Evolutionary conservation across 129 eudicot genomes (phyloP).

Genomic region (Chrysanthemum lavandulifolium): DNA sequence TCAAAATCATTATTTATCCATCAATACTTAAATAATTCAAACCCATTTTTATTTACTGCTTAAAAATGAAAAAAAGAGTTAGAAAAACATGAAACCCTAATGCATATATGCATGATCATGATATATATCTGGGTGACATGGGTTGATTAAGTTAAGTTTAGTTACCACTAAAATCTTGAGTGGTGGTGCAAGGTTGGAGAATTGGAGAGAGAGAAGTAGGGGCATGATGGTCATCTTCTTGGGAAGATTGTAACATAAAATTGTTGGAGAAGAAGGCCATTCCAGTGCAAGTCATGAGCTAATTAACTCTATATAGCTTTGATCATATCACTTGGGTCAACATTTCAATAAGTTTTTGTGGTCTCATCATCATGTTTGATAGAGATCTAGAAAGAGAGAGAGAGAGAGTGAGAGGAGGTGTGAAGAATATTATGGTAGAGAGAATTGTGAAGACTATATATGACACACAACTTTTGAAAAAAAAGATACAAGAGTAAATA

Average conservation of each 20-base stretch:
- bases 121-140: neutral
- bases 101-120: conserved; percentile 14
- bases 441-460: neutral
- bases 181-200: conserved; percentile 54
- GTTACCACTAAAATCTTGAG: conserved; percentile 86
- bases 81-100: conserved; percentile 8
- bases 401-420: neutral
- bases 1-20: neutral
- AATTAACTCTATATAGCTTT: conserved; percentile 8
- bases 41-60: neutral
- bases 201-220: conserved; percentile 58
- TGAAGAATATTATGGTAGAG: conserved; percentile 5
- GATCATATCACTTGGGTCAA: conserved; percentile 23
- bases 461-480: conserved; percentile 17
- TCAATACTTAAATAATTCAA: conserved; percentile 8
- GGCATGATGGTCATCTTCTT: conserved; percentile 54
- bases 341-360: conserved; percentile 27
- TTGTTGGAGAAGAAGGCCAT: conserved; percentile 87
- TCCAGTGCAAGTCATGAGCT: conserved; percentile 41
- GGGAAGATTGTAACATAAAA: conserved; percentile 75
- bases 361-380: conserved; percentile 27
- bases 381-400: conserved; percentile 9
- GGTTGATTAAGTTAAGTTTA: neutral
- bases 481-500: conserved; percentile 19
- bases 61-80: neutral